Conservation (phyloP, 495 filamentous ascomycete genomes). For the Evernia prunastri region DNA sequence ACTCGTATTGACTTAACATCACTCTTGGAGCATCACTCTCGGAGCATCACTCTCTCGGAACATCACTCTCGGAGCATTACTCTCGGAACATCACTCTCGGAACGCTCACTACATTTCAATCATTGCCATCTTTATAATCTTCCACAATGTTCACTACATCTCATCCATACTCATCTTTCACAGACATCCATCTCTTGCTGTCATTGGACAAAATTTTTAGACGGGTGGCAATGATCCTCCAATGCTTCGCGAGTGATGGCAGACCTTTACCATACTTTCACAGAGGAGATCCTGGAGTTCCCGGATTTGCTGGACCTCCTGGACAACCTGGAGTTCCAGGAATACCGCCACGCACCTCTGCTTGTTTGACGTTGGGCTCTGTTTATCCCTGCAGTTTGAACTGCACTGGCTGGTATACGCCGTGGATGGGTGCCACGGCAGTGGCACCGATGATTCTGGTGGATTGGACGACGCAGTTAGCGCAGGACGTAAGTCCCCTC, state of each 20-base stretch:
- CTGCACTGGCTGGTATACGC: neutral
- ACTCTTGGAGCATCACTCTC: too few relatives aligned
- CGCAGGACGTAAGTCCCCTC: neutral
- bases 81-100: neutral
- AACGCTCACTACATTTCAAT: neutral
- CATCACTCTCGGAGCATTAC: too few relatives aligned
- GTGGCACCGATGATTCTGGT: neutral
- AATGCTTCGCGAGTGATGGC: neutral
- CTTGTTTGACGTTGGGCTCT: neutral
- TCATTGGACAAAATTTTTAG: neutral
- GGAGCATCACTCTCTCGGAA: too few relatives aligned
- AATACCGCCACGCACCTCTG: too few relatives aligned
- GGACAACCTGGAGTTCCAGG: neutral
- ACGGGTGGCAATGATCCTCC: neutral
- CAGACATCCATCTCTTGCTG: neutral
- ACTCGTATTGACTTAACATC: neutral
- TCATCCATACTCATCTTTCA: neutral
- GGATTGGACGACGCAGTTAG: neutral
- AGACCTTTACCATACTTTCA: neutral
- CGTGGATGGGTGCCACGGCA: neutral
- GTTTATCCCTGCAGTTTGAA: neutral
- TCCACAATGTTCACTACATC: neutral
- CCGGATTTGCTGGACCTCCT: too few relatives aligned
- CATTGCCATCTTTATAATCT: neutral
- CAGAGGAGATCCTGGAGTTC: neutral